Conservation (phyloP, 176 grass and related monocot genomes). For the Raddia guianensis region DNA sequence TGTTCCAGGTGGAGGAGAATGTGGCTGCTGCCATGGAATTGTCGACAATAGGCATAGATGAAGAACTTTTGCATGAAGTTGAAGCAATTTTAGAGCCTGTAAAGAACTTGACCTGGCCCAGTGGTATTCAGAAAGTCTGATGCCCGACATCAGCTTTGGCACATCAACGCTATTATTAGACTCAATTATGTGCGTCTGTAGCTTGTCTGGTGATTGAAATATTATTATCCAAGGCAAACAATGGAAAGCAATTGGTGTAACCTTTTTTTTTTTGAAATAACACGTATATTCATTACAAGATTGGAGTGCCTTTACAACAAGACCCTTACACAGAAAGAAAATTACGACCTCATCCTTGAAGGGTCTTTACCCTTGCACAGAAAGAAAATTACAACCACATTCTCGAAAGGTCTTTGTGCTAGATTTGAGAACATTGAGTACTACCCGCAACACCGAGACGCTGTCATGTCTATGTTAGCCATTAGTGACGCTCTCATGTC, state of each 20-base stretch:
- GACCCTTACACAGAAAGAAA: no score
- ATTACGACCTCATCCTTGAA: no score
- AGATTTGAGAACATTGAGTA: no score
- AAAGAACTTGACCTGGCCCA: conserved; percentile 88
- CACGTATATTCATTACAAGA: no score
- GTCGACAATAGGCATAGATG: conserved; percentile 68
- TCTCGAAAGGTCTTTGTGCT: no score
- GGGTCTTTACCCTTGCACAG: no score
- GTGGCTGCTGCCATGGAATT: conserved; percentile 64
- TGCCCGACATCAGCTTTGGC: background rate
- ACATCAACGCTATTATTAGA: background rate
- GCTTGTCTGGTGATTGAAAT: conserved; percentile 2
- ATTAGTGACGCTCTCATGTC: no score
- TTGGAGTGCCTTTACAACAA: no score
- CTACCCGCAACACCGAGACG: no score
- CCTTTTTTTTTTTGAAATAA: no score
- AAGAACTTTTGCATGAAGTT: conserved; percentile 70
- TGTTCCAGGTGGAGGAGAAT: conserved; percentile 85
- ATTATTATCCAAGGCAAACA: background rate
- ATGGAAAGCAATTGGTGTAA: background rate
- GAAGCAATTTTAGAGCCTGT: conserved; percentile 74
- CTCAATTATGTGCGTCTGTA: background rate
- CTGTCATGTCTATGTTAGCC: no score
- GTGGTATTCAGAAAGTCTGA: conserved; percentile 71
- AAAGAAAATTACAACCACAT: no score